Conservation (phyloP, 2,329 filamentous ascomycete genomes). For the Fusarium mangiferae region DNA sequence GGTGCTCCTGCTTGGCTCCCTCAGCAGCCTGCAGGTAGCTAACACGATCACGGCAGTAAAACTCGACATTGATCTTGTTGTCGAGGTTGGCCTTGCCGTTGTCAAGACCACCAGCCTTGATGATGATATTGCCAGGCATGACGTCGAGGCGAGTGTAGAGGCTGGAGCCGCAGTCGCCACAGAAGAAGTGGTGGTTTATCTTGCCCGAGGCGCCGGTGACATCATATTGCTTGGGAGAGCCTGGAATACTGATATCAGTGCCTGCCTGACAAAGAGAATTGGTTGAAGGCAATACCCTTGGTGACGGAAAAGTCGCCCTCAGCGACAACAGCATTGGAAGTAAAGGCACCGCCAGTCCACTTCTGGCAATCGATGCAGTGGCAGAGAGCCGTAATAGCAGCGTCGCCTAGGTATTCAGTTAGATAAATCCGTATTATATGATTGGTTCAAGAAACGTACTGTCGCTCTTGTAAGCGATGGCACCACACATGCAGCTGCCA, state of each 20-base stretch:
- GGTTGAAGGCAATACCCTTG: constrained; percentile 50
- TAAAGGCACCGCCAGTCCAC: constrained; percentile 65
- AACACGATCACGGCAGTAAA: constrained; percentile 62
- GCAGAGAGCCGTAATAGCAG: constrained; percentile 58
- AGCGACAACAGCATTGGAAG: constrained; percentile 63
- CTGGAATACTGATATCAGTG: constrained; percentile 42
- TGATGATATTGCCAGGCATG: constrained; percentile 59
- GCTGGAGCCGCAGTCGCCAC: constrained; percentile 60
- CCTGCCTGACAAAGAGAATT: neutral
- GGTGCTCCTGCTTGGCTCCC: constrained; percentile 59
- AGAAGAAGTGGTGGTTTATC: constrained; percentile 67
- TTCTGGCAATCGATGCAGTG: constrained; percentile 67
- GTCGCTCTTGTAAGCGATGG: constrained; percentile 48
- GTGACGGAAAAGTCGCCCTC: constrained; percentile 59
- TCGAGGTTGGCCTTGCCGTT: constrained; percentile 56
- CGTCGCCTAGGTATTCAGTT: constrained; percentile 48
- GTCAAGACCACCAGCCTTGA: constrained; percentile 64
- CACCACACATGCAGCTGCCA: constrained; percentile 53
- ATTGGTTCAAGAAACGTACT: constrained; percentile 38
- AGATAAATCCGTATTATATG: neutral
- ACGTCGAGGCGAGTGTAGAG: constrained; percentile 64
- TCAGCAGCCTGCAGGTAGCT: constrained; percentile 54
- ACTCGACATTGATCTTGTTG: constrained; percentile 59
- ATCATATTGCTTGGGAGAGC: constrained; percentile 60
- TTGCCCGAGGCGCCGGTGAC: constrained; percentile 61